Base-by-base conservation (phyloP, 768 basidiomycete species). In the Hebeloma cylindrosporum region DNA sequence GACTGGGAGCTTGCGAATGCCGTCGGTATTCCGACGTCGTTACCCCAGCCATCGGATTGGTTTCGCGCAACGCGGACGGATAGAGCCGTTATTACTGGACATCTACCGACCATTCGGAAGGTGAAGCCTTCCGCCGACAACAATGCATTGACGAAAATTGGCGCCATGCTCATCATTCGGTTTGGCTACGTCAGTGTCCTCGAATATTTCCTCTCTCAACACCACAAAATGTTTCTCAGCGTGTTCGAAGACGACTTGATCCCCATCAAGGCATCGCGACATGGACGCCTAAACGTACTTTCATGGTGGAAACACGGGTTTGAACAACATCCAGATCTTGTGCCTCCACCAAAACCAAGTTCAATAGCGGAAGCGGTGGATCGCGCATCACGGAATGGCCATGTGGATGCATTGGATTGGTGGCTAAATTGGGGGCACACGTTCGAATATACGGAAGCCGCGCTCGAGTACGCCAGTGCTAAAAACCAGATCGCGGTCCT, bases 1-100 rank as follows among this genome's bases (percentile, higher is more conserved):
- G 84, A 90, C 60, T 94, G 90, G 88, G 86, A 92, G 54, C 80
- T 94, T 7, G 72, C 83, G 9, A 83, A 80, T 48, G 83, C 91
- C 10, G 78, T 93, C 26, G 80, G 83, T 14, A 69, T 92, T 1
- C 85, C 83, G 8, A 88, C 88, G 4, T 79, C 79, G 7, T 62
- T 93, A 0, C 64, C 77, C 4, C 74, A 71, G 20, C 88, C 89
- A 7, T 63, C 70, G 4, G 81, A 83, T 17, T 94, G 92, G 92
- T 68, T 67, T 36, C 77, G 77, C 30, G 86, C 91, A 5, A 79
- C 83, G 14, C 57, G 65, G 20, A 82, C 79, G 5, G 91, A 94
- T 65, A 66, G 77, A 38, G 83, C 85, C 17, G 83, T 93, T 62
- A 75, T 94, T 37, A 72, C 79, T 2, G 82, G 82, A 23, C 74